Conservation (phyloP, 495 filamentous ascomycete species). For the Massariosphaeria phaeospora region DNA sequence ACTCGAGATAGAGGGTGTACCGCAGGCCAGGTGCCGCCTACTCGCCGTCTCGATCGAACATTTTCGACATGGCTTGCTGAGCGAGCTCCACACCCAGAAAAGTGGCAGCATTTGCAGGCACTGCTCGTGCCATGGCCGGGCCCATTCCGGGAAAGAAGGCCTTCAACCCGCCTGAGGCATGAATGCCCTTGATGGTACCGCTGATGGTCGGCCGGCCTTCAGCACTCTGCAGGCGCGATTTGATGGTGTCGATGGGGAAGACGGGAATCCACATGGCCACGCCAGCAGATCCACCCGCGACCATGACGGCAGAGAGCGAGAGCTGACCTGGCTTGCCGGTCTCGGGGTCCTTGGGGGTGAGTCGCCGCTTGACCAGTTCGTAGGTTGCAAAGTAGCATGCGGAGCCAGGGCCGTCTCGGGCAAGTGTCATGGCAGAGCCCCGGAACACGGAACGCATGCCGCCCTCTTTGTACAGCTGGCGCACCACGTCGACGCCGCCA, state of each 20-base stretch:
- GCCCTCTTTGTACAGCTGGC: constrained; percentile 88
- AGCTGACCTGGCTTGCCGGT: constrained; percentile 69
- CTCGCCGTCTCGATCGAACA: constrained; percentile 34
- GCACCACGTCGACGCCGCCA: constrained; percentile 86
- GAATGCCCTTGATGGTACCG: constrained; percentile 71
- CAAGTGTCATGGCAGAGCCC: constrained; percentile 83
- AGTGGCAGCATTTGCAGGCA: constrained; percentile 86
- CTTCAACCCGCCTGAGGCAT: constrained; percentile 72
- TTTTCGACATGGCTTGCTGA: constrained; percentile 41
- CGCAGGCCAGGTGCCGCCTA: too few relatives aligned
- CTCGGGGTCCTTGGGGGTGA: constrained; percentile 81
- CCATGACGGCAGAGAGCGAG: constrained; percentile 74
- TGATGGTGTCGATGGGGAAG: constrained; percentile 96
- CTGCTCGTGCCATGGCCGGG: constrained; percentile 84
- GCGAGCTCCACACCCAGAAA: constrained; percentile 48
- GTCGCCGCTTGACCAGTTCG: constrained; percentile 80
- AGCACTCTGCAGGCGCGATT: constrained; percentile 86
- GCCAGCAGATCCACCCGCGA: constrained; percentile 83
- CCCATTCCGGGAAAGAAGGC: constrained; percentile 98
- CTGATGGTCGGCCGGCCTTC: constrained; percentile 81
- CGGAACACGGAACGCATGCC: constrained; percentile 88
- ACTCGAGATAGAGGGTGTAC: too few relatives aligned
- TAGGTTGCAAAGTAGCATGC: constrained; percentile 97
- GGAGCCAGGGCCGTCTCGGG: constrained; percentile 84
- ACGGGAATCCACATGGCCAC: constrained; percentile 99